Evolutionary conservation across 1,139 yeast genomes (phyloP), one percentile per base, ranked within the genome.

Genomic region (Pichia sp.): DNA sequence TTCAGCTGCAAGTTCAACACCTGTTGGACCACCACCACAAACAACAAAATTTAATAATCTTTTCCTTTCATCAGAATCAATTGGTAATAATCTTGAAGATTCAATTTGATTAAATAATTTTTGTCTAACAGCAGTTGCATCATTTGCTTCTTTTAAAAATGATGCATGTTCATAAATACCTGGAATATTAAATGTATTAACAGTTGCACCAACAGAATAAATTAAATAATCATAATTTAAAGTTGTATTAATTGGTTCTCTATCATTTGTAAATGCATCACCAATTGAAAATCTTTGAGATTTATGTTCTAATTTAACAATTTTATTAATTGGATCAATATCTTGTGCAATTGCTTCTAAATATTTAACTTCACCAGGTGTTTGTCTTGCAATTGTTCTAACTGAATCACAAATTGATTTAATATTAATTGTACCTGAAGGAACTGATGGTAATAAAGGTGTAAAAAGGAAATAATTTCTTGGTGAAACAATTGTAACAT

Each of bases 11-110:
- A 83, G 76, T 66, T 87, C 96, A 48, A 86, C 94, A 67, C 95
- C 95, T 38, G 95, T 86, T 62, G 95, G 92, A 55, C 95, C 95
- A 70, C 95, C 95, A 59, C 96, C 96, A 59, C 89, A 85, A 52
- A 86, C 87, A 49, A 84, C 89, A 57, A 85, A 73, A 37, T 81
- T 76, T 61, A 83, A 70, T 54, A 87, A 74, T 69, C 87, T 74
- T 66, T 78, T 77, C 68, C 94, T 75, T 62, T 82, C 87, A 11
- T 73, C 70, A 52, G 78, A 80, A 49, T 70, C 80, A 61, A 74
- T 72, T 46, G 89, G 86, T 58, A 84, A 73, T 55, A 80, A 69
- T 64, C 82, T 78, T 36, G 94, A 85, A 55, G 81, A 86, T 65
- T 83, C 87, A 54, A 83, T 74, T 53, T 81, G 75, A 55, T 80